Conservation (phyloP, 345 rosid genomes). For the Eucalyptus sp. region DNA sequence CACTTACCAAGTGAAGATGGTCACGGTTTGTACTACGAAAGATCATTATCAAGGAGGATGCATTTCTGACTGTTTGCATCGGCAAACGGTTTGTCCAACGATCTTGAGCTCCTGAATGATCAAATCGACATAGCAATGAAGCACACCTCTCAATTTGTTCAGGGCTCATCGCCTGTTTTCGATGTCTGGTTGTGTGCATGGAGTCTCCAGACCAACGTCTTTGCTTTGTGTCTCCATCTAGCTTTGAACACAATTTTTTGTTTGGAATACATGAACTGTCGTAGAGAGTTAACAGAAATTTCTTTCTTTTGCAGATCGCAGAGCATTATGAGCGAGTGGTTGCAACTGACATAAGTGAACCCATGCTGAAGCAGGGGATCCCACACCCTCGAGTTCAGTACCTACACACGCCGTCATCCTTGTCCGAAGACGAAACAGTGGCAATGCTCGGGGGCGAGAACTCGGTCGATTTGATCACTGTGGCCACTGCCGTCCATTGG, state of each 20-base stretch:
- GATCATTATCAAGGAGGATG: neutral
- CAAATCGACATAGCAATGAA: neutral
- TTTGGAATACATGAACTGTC: neutral
- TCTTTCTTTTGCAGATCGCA: constrained; percentile 26
- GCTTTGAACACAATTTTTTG: neutral
- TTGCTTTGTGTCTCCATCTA: neutral
- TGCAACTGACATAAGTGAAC: constrained; percentile 49
- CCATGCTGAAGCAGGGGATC: constrained; percentile 31
- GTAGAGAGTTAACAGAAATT: neutral
- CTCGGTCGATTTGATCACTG: constrained; percentile 43
- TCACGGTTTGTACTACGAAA: neutral
- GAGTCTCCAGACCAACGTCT: neutral
- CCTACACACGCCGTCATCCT: constrained; percentile 32
- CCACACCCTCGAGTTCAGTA: constrained; percentile 32
- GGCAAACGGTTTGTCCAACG: neutral
- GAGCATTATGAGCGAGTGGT: constrained; percentile 48
- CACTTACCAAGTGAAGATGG: neutral
- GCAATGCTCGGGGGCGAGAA: constrained; percentile 36
- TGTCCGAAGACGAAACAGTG: constrained; percentile 38
- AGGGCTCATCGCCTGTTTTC: neutral
- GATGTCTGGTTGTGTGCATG: neutral
- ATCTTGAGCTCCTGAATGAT: neutral
- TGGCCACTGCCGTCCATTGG: constrained; percentile 58
- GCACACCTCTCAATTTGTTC: neutral
- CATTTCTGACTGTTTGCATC: neutral